Evolutionary conservation across 73 alveolate species (phyloP), one percentile per base, ranked within the genome.

Genomic region (Paramecium primaurelia): DNA sequence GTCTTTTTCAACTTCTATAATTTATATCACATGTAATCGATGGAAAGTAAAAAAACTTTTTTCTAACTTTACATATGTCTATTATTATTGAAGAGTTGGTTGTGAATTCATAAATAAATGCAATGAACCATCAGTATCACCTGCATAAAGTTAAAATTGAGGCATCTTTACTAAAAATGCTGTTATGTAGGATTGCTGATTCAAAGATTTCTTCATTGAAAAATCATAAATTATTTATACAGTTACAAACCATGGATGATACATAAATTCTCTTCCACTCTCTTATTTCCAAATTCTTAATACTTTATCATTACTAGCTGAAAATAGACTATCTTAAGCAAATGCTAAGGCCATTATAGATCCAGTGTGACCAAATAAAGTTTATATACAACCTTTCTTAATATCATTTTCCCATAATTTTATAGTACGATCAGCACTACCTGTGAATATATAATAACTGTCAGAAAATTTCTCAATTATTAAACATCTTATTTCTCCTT

Each of bases 41-140:
- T 97, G 99, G 40, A 94, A 80, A 3, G 92, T 38, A 22, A 93
- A 95, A 18, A 94, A 92, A 40, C 94, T 94, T 92, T 95, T 96
- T 28, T 95, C 98, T 9, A 97, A 85, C 34, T 93, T 95, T 28
- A 95, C 90, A 36, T 89, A 92, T 14, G 59, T 73, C 59, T 95
- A 77, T 59, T 94, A 86, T 93, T 94, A 86, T 32, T 93, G 88
- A 10, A 44, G 44, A 44, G 51, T 47, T 12, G 94, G 97, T 45
- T 95, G 94, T 2, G 95, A 93, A 73, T 73, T 37, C 77, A 93
- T 95, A 71, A 95, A 92, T 18, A 93, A 94, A 36, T 94, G 96
- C 86, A 96, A 77, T 10, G 98, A 92, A 34, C 99, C 99, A 86
- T 97, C 98, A 58, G 99, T 96, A 64, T 97, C 99, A 28, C 98